Percentiles rank a stretch among this genome's conserved stretches.
phyloP scores from a whole-genome alignment of 441 rosid genomes.

The Dalechampia spathulata region DNA sequence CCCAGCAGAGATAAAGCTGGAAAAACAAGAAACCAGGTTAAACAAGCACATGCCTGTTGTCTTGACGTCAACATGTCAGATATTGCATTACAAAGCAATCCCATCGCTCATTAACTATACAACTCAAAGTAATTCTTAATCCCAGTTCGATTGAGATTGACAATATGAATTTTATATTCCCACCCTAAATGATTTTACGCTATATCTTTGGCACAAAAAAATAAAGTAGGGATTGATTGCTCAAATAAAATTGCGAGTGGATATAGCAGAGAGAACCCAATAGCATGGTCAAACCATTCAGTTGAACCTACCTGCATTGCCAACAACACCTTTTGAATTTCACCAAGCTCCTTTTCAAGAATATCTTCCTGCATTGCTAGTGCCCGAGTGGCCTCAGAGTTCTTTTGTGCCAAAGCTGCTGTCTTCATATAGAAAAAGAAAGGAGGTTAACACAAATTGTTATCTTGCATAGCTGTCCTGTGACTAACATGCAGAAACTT shows the following conservation, averaged over 20 bases:
- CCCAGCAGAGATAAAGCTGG: not conserved
- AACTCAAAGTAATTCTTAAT: no score
- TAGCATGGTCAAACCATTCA: slow-evolving; percentile 2
- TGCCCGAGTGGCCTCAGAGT: slow-evolving; percentile 83
- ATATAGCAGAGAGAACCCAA: slow-evolving; percentile 1
- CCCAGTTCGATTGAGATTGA: no score
- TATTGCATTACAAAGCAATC: not conserved
- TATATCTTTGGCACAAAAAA: no score
- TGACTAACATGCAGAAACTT: slow-evolving; percentile 2
- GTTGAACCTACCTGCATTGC: slow-evolving; percentile 75
- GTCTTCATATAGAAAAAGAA: slow-evolving; percentile 35
- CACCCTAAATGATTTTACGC: no score
- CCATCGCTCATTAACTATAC: not conserved
- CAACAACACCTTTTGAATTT: slow-evolving; percentile 77
- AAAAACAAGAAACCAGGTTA: not conserved
- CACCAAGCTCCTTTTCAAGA: slow-evolving; percentile 83
- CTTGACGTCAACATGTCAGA: not conserved
- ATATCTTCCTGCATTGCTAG: slow-evolving; percentile 70
- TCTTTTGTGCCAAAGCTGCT: slow-evolving; percentile 89
- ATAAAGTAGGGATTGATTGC: no score
- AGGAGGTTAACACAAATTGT: not conserved
- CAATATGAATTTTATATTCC: no score
- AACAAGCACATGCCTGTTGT: not conserved
- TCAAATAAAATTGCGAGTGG: no score
- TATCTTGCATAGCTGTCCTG: not conserved